Base-by-base conservation (phyloP, 2,329 filamentous ascomycete species). In the Cryphonectria nitschkei region DNA sequence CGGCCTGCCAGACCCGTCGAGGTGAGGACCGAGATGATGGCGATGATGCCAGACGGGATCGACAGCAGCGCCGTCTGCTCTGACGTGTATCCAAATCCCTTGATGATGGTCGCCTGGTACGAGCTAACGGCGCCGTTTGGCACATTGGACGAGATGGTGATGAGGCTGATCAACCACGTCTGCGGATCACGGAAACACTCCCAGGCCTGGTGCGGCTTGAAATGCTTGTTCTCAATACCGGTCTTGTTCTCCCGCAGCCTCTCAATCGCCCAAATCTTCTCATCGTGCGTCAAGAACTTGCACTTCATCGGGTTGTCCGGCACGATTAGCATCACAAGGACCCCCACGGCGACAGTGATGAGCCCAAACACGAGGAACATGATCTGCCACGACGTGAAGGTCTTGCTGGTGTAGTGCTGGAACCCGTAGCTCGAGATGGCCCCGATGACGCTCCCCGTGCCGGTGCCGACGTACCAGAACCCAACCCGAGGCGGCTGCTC, bases 151-250 rank as follows among this genome's bases (percentile, higher is more conserved):
- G 71, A 68, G 66, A 73, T 69, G 16, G 73, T 71, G n/a, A 73
- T 72, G 46, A 75, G 58, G 56, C 68, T 72, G 50, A 75, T 71
- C 16, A 75, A 62, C 74, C 74, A 75, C 3, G 73, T 73, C 68
- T 74, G 72, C 32, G 70, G 70, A 37, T 72, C 72, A 13, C 50
- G 65, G 39, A 73, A 50, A 56, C 72, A 73, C 62, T 73, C 70
- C 67, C 34, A 68, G 54, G 90, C 80, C 76, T 93, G 90, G 68
- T 90, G 87, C 76, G 83, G 78, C 76, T 91, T 91, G 79, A 88
- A 91, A 73, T 92, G 87, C 79, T 90, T 90, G 75, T 92, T 92
- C 4, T 89, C 89, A 29, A 92, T 89, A 4, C 90, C 90, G 76
- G 92, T 89, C 72, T 90, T 85, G 73, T 92, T 92, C 43, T 85